A percentile compares a stretch with the other conserved stretches of the same genome.
phyloP scores from a whole-genome alignment of 192 early-diverging fungal genomes.

The Gaertneriomyces semiglobifer region DNA sequence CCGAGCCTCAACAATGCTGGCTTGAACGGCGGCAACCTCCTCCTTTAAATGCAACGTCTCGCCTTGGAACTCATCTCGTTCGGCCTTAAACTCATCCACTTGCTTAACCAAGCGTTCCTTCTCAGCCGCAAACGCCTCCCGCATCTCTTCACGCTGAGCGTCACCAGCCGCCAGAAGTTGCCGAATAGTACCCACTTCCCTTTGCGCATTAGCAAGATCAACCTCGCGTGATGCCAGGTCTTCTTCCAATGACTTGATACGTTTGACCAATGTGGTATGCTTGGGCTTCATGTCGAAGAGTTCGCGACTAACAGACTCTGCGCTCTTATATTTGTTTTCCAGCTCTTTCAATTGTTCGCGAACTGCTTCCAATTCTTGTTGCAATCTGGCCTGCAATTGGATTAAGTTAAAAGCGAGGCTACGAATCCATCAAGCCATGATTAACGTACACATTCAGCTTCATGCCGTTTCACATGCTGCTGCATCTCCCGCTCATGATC shows the following conservation, averaged over 20 bases:
- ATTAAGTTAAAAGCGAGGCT: too few species aligned
- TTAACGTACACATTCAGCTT: background rate
- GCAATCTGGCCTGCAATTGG: background rate
- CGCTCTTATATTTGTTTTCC: slow-evolving; percentile 5
- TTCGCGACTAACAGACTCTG: slow-evolving; percentile 17
- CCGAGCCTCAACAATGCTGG: background rate
- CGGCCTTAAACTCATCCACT: background rate
- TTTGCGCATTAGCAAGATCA: background rate
- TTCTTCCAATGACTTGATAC: slow-evolving; percentile 13
- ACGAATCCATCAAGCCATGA: background rate
- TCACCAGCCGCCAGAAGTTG: background rate
- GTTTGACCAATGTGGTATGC: slow-evolving; percentile 18
- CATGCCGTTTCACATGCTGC: background rate
- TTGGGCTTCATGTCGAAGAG: slow-evolving; percentile 28
- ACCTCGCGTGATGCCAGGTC: background rate
- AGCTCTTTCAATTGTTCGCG: background rate
- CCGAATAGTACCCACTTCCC: background rate
- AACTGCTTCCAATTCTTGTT: background rate
- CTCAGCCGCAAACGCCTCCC: background rate
- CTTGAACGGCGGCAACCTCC: background rate
- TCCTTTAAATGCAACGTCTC: background rate
- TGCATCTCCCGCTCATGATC: background rate
- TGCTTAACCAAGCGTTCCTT: background rate
- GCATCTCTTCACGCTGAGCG: background rate
- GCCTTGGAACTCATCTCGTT: background rate